Evolutionary conservation across 2,329 filamentous ascomycete genomes (phyloP).

Genomic region (Chalaropsis thielavioides): DNA sequence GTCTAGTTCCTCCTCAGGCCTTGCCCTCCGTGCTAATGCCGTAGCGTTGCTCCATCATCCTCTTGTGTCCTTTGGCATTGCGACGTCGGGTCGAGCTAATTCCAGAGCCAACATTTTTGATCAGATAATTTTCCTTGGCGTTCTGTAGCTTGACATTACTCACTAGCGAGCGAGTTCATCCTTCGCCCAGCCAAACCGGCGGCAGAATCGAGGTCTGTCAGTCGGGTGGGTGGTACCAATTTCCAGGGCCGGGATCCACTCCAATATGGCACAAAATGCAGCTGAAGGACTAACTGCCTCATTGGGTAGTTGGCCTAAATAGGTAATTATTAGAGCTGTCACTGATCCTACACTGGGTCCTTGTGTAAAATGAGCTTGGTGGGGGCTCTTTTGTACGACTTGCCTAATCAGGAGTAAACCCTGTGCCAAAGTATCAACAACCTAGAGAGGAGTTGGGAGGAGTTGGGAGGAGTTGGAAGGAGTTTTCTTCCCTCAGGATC

Average conservation of each 20-base stretch:
- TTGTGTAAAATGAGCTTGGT: not conserved
- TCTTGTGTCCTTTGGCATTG: not conserved
- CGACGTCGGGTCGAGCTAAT: not conserved
- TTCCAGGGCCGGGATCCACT: not conserved
- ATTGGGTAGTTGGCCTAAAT: not conserved
- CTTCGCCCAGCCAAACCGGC: not conserved
- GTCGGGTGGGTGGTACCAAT: not conserved
- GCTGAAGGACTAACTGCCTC: not conserved
- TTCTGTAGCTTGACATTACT: not conserved
- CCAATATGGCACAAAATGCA: not conserved
- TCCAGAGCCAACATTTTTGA: not conserved
- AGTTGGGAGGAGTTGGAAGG: not conserved
- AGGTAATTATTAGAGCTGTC: not conserved
- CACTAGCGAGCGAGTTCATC: not conserved
- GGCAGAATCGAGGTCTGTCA: not conserved
- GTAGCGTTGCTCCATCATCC: not conserved
- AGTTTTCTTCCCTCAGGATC: not conserved
- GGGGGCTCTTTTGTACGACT: not conserved
- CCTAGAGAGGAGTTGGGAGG: too few species aligned
- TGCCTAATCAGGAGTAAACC: not conserved
- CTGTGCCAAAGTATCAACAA: not conserved
- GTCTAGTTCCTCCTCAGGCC: not conserved
- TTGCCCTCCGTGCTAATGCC: not conserved
- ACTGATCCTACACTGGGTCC: not conserved
- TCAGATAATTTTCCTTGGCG: slow-evolving; percentile 10